Conservation (phyloP, 1,284 basidiomycete species). For the Ustilago esculenta region DNA sequence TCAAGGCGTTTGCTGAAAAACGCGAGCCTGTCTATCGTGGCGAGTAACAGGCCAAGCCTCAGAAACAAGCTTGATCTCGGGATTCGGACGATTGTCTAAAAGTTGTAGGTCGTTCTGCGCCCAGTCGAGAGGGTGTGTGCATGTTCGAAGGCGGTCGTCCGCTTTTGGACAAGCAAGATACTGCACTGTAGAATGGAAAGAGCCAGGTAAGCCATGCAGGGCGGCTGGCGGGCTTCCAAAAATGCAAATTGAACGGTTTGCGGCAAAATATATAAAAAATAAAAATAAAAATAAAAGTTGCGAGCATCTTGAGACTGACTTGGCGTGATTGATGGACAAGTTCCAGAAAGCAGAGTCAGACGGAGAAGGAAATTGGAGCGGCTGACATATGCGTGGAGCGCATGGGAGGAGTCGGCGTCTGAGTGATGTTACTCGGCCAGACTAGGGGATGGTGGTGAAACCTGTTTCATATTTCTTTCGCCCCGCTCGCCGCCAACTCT, state of each 20-base stretch:
- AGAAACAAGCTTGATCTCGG: too few relatives aligned
- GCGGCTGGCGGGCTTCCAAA: slow-evolving; percentile 14
- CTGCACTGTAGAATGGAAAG: background rate
- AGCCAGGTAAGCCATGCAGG: background rate
- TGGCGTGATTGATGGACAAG: slow-evolving; percentile 9
- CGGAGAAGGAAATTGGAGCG: background rate
- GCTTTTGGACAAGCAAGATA: too few relatives aligned
- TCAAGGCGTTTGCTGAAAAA: slow-evolving; percentile 89
- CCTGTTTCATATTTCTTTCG: slow-evolving; percentile 3
- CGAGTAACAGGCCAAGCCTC: slow-evolving; percentile 70
- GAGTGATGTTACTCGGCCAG: too few relatives aligned
- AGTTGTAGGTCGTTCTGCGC: too few relatives aligned
- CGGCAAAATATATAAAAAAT: too few relatives aligned
- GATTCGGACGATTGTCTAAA: background rate
- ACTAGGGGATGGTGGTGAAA: slow-evolving; percentile 7
- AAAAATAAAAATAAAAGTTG: too few relatives aligned
- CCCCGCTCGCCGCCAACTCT: slow-evolving; percentile 3
- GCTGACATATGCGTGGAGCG: too few relatives aligned
- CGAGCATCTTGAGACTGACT: too few relatives aligned
- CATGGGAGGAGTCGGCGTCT: too few relatives aligned
- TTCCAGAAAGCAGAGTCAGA: slow-evolving; percentile 17
- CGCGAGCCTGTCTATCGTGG: slow-evolving; percentile 83
- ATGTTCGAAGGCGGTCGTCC: too few relatives aligned
- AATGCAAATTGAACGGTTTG: too few relatives aligned
- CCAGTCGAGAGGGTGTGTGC: too few relatives aligned